A percentile compares a stretch with the other conserved stretches of the same genome.
These are phyloP conservation scores for Silene latifolia DNA, from an alignment of 148 eudicot species.

Conservation along the genomic window DNA sequence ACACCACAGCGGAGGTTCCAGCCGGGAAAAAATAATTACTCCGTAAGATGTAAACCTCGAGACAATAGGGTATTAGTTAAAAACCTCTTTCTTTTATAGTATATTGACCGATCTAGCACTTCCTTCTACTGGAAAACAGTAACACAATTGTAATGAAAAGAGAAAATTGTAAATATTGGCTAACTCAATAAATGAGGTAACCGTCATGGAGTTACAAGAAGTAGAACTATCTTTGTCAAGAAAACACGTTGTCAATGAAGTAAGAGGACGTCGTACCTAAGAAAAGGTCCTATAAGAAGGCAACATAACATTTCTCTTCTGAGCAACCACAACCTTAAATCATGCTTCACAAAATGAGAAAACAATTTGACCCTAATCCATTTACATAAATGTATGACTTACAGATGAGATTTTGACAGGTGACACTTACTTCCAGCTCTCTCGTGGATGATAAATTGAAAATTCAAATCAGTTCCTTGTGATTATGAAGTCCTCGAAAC, in stretches of 20 bases:
- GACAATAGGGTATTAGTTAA: too few species aligned
- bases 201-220: neutral
- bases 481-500: neutral
- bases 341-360: neutral
- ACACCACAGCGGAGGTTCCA: too few species aligned
- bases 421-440: neutral
- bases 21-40: too few species aligned
- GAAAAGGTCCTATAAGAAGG: neutral
- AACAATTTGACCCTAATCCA: neutral
- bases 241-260: neutral
- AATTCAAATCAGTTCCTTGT: too few species aligned
- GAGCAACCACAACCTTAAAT: neutral
- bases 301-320: neutral
- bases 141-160: too few species aligned
- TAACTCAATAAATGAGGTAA: too few species aligned
- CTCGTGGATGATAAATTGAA: neutral
- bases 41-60: too few species aligned
- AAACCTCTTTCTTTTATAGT: too few species aligned
- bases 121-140: too few species aligned
- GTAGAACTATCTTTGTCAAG: neutral
- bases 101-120: too few species aligned
- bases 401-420: neutral
- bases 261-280: neutral
- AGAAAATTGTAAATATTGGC: too few species aligned
- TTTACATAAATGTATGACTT: neutral